phyloP scores from a whole-genome alignment of 1,284 basidiomycete species.

The Ustilago cynodontis region DNA sequence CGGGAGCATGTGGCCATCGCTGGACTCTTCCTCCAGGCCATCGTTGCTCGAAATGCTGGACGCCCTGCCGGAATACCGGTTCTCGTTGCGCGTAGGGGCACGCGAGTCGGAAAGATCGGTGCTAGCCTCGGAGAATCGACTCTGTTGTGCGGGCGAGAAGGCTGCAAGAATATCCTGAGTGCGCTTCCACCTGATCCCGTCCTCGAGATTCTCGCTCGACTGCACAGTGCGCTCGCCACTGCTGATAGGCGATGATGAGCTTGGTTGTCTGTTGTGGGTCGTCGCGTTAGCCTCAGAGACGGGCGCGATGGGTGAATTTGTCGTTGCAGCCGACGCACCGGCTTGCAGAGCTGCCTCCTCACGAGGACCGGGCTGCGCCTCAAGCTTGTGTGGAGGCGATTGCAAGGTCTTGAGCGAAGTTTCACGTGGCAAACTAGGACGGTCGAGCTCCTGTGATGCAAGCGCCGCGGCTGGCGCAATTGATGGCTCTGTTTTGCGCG shows the following conservation, averaged over 20 bases:
- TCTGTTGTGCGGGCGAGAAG: constrained; percentile 41
- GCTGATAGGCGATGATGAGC: constrained; percentile 10
- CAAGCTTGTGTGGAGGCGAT: constrained; percentile 38
- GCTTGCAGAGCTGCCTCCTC: constrained; percentile 42
- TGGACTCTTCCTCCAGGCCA: constrained; percentile 40
- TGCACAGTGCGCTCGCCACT: constrained; percentile 35
- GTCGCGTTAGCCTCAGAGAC: neutral
- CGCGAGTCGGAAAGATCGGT: constrained; percentile 45
- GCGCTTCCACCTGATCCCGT: constrained; percentile 25
- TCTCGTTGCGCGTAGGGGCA: constrained; percentile 44
- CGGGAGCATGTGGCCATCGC: constrained; percentile 54
- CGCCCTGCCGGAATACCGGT: constrained; percentile 34
- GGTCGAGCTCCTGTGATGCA: neutral
- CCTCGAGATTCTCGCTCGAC: constrained; percentile 16
- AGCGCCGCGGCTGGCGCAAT: neutral
- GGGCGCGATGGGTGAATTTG: constrained; percentile 10
- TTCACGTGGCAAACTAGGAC: constrained; percentile 32
- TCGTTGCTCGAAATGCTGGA: constrained; percentile 45
- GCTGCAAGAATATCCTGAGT: constrained; percentile 27
- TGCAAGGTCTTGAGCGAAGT: constrained; percentile 37
- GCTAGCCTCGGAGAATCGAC: constrained; percentile 54
- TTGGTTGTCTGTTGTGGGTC: neutral
- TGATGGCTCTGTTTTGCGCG: neutral
- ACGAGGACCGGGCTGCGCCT: constrained; percentile 26
- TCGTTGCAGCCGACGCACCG: constrained; percentile 26